A percentile compares a stretch with the other conserved stretches of the same genome.
Evolutionary conservation across 768 basidiomycete genomes (phyloP).

Genomic region (Tylopilus sp.): DNA sequence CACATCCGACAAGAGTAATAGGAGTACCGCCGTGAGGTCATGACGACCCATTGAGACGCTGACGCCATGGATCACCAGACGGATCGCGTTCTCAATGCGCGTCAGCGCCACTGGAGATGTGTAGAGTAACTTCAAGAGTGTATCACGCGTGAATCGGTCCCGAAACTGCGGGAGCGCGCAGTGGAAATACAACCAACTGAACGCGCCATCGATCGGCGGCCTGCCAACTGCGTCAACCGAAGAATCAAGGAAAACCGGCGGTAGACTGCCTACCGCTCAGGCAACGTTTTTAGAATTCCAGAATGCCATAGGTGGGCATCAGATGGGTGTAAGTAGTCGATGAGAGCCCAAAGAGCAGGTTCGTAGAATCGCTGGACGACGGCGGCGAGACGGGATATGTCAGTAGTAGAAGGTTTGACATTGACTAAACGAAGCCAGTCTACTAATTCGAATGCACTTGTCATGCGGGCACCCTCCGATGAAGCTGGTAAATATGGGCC

Average conservation of each 20-base stretch:
- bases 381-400: conserved; percentile 40
- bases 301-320: conserved; percentile 41
- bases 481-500: conserved; percentile 34
- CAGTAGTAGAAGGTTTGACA: conserved; percentile 28
- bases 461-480: conserved; percentile 31
- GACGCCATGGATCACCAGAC: conserved; percentile 38
- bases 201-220: conserved; percentile 23
- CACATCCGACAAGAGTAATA: conserved; percentile 41
- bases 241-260: background rate
- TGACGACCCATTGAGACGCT: conserved; percentile 15
- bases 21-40: conserved; percentile 28
- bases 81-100: conserved; percentile 36
- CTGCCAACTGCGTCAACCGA: conserved; percentile 6
- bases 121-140: conserved; percentile 37
- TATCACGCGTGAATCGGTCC: conserved; percentile 21
- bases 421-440: conserved; percentile 58
- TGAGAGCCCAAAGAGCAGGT: conserved; percentile 40
- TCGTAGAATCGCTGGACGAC: conserved; percentile 41
- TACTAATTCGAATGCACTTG: conserved; percentile 53
- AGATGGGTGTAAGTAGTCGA: conserved; percentile 43
- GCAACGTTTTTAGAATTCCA: conserved; percentile 10
- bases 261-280: conserved; percentile 26
- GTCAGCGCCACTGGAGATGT: conserved; percentile 18
- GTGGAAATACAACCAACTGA: conserved; percentile 46
- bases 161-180: conserved; percentile 20